Evolutionary conservation across 176 grass and related monocot genomes (phyloP).

Genomic region (Juncus effusus): DNA sequence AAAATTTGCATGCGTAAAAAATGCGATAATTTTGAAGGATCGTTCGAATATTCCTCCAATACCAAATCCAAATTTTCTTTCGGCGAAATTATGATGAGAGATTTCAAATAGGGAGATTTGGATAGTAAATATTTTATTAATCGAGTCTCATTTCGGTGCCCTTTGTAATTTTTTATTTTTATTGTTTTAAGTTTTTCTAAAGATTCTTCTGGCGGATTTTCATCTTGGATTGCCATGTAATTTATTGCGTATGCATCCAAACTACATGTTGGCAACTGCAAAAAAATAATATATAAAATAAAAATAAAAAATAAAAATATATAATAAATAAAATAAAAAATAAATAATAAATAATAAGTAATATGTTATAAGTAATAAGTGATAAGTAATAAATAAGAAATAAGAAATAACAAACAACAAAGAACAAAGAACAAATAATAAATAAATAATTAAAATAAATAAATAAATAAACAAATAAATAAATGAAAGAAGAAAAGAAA

Average conservation of each 20-base stretch:
- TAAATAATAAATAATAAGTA: not conserved
- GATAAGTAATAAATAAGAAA: not conserved
- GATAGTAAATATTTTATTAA: conserved; percentile 68
- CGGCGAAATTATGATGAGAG: conserved; percentile 48
- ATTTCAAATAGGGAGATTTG: conserved; percentile 42
- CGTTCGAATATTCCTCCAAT: conserved; percentile 32
- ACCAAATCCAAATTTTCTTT: conserved; percentile 42
- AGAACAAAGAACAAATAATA: not conserved
- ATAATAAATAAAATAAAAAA: not conserved
- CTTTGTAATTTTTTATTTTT: conserved; percentile 87
- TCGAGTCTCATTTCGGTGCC: conserved; percentile 62
- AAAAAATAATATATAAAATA: conserved; percentile 26
- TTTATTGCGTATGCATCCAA: conserved; percentile 60
- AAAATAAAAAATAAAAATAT: not conserved
- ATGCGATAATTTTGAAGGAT: conserved; percentile 33
- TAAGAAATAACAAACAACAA: not conserved
- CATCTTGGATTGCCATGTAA: conserved; percentile 56
- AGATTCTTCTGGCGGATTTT: conserved; percentile 57
- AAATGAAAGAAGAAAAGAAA: conserved; percentile 18
- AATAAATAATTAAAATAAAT: not conserved
- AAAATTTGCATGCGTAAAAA: conserved; percentile 34
- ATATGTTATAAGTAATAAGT: not conserved
- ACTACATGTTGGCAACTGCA: conserved; percentile 64
- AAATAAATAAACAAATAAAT: not conserved
- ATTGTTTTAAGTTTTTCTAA: conserved; percentile 60